These are phyloP conservation scores for Boletus sensibilis DNA, from an alignment of 768 basidiomycete species.

Conservation along the genomic window DNA sequence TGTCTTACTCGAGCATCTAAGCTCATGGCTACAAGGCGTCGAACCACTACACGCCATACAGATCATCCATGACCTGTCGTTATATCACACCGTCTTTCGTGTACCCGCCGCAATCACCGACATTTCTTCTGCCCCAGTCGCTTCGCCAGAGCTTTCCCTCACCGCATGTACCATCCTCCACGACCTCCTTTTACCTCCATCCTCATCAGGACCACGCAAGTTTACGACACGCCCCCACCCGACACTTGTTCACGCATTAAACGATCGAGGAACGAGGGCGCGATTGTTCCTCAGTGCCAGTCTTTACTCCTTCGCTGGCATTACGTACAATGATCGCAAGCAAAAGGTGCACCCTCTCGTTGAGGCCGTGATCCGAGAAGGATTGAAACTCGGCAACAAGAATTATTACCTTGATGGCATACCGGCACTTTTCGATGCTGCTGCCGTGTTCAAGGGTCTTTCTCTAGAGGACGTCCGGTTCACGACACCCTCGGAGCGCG, in stretches of 20 bases:
- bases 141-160: constrained; percentile 44
- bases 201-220: constrained; percentile 10
- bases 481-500: constrained; percentile 46
- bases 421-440: constrained; percentile 60
- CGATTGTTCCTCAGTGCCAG: constrained; percentile 79
- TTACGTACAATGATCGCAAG: constrained; percentile 64
- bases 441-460: constrained; percentile 37
- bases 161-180: constrained; percentile 60
- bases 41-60: constrained; percentile 73
- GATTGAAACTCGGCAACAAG: constrained; percentile 78
- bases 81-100: constrained; percentile 68
- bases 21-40: constrained; percentile 47
- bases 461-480: constrained; percentile 36
- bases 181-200: constrained; percentile 38
- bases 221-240: constrained; percentile 31
- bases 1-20: background rate
- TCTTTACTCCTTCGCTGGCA: constrained; percentile 65
- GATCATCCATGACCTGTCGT: constrained; percentile 68
- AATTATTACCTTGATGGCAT: constrained; percentile 78
- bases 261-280: constrained; percentile 38
- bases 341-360: constrained; percentile 57
- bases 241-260: constrained; percentile 30
- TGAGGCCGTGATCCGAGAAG: constrained; percentile 75
- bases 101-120: constrained; percentile 46
- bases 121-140: constrained; percentile 45